These are phyloP conservation scores for Favolaschia claudopus DNA, from an alignment of 768 basidiomycete species.

Conservation along the genomic window DNA sequence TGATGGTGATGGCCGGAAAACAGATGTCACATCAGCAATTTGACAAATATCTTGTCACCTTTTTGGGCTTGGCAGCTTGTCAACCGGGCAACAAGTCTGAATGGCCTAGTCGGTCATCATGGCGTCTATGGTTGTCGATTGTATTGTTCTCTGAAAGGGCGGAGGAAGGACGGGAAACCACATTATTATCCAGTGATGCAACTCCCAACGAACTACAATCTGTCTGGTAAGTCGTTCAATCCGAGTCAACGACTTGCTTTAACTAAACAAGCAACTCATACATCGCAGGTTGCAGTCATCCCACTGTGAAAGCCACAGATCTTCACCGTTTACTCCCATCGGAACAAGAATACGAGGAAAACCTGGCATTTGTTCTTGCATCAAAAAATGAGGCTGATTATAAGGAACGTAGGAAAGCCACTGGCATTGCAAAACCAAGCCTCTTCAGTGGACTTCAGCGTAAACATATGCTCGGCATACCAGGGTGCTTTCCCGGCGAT, in stretches of 20 bases:
- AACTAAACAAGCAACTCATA: not conserved
- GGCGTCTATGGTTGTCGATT: conserved; percentile 12
- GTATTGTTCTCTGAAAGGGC: conserved; percentile 26
- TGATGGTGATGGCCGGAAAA: no score
- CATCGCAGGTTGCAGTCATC: not conserved
- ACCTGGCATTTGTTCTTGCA: not conserved
- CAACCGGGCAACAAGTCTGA: conserved; percentile 33
- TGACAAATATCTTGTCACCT: no score
- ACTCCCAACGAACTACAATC: not conserved
- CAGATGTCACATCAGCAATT: no score
- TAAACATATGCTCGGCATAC: conserved; percentile 10
- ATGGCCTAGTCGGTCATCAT: conserved; percentile 37
- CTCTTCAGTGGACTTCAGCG: conserved; percentile 23
- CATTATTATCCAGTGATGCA: conserved; percentile 30
- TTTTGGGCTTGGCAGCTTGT: no score
- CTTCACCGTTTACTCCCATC: not conserved
- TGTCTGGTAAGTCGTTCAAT: no score
- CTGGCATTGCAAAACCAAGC: conserved; percentile 28
- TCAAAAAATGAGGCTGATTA: conserved; percentile 3
- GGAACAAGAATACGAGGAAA: not conserved
- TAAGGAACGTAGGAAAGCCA: not conserved
- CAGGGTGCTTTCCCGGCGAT: conserved; percentile 21
- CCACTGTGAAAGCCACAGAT: not conserved
- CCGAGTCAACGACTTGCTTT: no score
- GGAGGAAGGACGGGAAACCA: conserved; percentile 9